Percentiles rank a stretch among this genome's conserved stretches.
phyloP scores from a whole-genome alignment of 257 asterid genomes.

The Nicotiana tabacum region DNA sequence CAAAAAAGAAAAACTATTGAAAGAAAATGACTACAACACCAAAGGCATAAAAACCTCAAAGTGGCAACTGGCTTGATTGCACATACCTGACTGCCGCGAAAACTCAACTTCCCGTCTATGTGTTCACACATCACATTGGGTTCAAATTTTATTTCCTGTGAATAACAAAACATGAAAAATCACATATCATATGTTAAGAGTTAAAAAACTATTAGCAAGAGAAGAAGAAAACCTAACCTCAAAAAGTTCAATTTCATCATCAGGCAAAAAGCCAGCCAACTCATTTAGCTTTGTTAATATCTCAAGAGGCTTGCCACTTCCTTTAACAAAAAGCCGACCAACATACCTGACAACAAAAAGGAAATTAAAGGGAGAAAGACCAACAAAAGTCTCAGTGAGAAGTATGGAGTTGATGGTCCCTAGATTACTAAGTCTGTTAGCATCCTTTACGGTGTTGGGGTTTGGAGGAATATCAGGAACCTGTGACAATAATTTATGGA shows the following conservation, averaged over 20 bases:
- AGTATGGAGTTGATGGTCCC: no score
- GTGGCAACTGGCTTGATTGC: not conserved
- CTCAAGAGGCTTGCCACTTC: conserved; percentile 55
- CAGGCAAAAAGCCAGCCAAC: conserved; percentile 66
- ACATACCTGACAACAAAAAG: conserved; percentile 39
- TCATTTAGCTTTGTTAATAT: conserved; percentile 54
- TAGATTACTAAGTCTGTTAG: no score
- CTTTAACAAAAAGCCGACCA: conserved; percentile 70
- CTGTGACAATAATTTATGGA: no score
- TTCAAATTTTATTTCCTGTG: conserved; percentile 74
- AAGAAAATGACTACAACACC: not conserved
- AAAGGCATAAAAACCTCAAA: not conserved
- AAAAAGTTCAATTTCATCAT: conserved; percentile 70
- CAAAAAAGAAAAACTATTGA: not conserved
- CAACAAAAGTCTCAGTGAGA: not conserved
- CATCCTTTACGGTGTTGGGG: no score
- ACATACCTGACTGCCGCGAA: conserved; percentile 58
- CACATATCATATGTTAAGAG: not conserved
- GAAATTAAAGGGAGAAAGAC: not conserved
- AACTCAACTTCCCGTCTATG: conserved; percentile 50
- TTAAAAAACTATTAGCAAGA: not conserved
- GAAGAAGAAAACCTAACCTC: conserved; percentile 42
- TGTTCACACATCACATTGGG: conserved; percentile 77
- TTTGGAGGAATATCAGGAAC: no score
- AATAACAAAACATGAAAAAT: conserved; percentile 10